phyloP scores from a whole-genome alignment of 2,329 filamentous ascomycete species.

The Exophiala aquamarina region DNA sequence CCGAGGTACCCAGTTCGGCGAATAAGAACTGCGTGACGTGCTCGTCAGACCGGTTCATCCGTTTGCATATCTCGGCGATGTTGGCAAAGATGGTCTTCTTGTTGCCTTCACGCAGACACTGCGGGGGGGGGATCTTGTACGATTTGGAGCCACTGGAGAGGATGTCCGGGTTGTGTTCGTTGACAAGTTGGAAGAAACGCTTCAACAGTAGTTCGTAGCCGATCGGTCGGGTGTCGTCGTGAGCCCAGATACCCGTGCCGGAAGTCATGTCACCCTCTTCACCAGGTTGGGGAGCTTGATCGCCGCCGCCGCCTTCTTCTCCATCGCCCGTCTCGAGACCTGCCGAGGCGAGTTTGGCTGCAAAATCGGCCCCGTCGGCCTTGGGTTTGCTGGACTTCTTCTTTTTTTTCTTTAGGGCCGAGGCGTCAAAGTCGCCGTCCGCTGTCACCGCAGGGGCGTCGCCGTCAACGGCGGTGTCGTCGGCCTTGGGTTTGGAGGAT shows the following conservation, averaged over 20 bases:
- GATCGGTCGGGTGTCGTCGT: slow-evolving; percentile 75
- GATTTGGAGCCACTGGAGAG: slow-evolving; percentile 84
- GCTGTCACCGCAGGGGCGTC: slow-evolving; percentile 53
- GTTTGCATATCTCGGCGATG: slow-evolving; percentile 97
- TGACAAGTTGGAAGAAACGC: slow-evolving; percentile 92
- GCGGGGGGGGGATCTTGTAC: slow-evolving; percentile 98
- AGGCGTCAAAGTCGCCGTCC: slow-evolving; percentile 65
- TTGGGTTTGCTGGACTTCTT: slow-evolving; percentile 69
- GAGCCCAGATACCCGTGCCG: slow-evolving; percentile 87
- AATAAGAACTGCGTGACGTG: slow-evolving; percentile 97
- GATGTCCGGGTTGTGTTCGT: slow-evolving; percentile 96
- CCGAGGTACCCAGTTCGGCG: slow-evolving; percentile 95
- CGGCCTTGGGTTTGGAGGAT: slow-evolving; percentile 53
- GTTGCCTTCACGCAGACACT: slow-evolving; percentile 99
- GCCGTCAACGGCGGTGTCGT: slow-evolving; percentile 50
- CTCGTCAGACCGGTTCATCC: slow-evolving; percentile 98
- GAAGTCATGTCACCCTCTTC: slow-evolving; percentile 75
- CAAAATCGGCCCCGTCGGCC: slow-evolving; percentile 63
- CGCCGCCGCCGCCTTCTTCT: slow-evolving; percentile 55
- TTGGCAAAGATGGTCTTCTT: slow-evolving; percentile 99
- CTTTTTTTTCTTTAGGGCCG: slow-evolving; percentile 80
- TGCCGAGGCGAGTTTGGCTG: slow-evolving; percentile 57
- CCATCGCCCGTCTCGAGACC: slow-evolving; percentile 48
- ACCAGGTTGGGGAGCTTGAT: slow-evolving; percentile 31
- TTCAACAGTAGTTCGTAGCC: slow-evolving; percentile 81